Evolutionary conservation across 208 protist genomes (phyloP).

Genomic region (Trypanosoma scelopori): DNA sequence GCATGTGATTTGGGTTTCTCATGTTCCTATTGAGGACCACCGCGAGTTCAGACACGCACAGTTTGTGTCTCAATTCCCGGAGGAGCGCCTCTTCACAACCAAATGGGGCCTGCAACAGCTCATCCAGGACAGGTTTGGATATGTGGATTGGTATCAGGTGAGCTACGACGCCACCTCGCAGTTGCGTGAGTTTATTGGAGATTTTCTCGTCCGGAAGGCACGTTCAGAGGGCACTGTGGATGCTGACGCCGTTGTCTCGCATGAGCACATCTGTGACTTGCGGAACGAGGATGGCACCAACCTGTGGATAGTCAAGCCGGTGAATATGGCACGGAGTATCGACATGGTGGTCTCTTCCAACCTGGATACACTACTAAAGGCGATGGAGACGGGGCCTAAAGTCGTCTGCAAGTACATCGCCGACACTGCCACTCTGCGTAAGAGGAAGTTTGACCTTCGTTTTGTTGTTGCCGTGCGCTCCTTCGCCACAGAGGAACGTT

Average conservation of each 20-base stretch:
- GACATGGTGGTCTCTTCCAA: slow-evolving; percentile 40
- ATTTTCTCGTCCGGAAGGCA: slow-evolving; percentile 31
- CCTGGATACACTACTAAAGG: slow-evolving; percentile 42
- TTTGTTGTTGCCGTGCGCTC: slow-evolving; percentile 35
- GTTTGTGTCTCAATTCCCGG: slow-evolving; percentile 35
- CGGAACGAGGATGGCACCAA: slow-evolving; percentile 33
- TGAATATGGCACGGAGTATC: slow-evolving; percentile 28
- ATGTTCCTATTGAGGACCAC: slow-evolving; percentile 24
- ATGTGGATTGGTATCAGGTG: slow-evolving; percentile 33
- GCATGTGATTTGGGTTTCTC: slow-evolving; percentile 46
- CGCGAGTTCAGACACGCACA: slow-evolving; percentile 17
- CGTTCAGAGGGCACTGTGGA: slow-evolving; percentile 1
- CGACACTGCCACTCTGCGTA: slow-evolving; percentile 29
- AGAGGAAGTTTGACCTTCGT: slow-evolving; percentile 37
- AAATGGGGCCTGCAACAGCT: slow-evolving; percentile 28
- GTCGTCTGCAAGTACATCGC: slow-evolving; percentile 38
- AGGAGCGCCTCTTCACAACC: slow-evolving; percentile 33
- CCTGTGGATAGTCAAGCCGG: slow-evolving; percentile 37
- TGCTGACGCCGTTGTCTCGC: slow-evolving; percentile 5
- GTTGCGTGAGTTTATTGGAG: slow-evolving; percentile 33
- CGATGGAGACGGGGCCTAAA: slow-evolving; percentile 35
- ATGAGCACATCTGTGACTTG: slow-evolving; percentile 7
- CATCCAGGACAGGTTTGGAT: slow-evolving; percentile 25
- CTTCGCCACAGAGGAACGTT: slow-evolving; percentile 11
- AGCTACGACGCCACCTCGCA: slow-evolving; percentile 38